These are phyloP conservation scores for Hypoxylon sp. DNA, from an alignment of 2,329 filamentous ascomycete genomes.

Conservation along the genomic window DNA sequence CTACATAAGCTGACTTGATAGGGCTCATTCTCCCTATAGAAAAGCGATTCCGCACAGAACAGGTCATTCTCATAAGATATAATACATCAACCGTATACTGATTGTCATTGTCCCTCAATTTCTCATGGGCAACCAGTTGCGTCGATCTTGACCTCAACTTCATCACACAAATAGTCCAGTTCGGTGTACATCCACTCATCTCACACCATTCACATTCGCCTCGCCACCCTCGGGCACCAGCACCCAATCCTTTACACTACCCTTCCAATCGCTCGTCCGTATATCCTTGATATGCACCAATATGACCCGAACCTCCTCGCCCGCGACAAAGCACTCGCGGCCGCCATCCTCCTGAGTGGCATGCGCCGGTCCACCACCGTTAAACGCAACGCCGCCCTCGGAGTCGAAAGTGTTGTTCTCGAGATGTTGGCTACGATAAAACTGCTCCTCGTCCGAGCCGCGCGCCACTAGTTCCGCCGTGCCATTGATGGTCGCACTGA, in stretches of 20 bases:
- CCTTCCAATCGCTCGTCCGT: constrained; percentile 94
- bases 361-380: constrained; percentile 46
- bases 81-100: not conserved
- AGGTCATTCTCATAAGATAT: not conserved
- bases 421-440: constrained; percentile 85
- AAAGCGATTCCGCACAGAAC: not conserved
- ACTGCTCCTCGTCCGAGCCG: constrained; percentile 85
- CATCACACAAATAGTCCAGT: not conserved
- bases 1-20: not conserved
- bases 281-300: constrained; percentile 87
- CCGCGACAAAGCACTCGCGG: constrained; percentile 78
- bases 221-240: constrained; percentile 54
- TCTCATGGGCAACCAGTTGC: not conserved
- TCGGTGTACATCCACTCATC: constrained; percentile 37
- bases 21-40: not conserved
- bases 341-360: constrained; percentile 62
- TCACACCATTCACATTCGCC: constrained; percentile 57
- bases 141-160: not conserved
- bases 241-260: constrained; percentile 85
- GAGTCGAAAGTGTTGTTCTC: constrained; percentile 90
- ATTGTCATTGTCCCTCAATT: not conserved
- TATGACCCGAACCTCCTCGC: constrained; percentile 87
- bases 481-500: constrained; percentile 95
- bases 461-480: constrained; percentile 78
- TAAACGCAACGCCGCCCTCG: constrained; percentile 63